Base-by-base conservation (phyloP, 1,284 basidiomycete species). In the Agroathelia rolfsii region DNA sequence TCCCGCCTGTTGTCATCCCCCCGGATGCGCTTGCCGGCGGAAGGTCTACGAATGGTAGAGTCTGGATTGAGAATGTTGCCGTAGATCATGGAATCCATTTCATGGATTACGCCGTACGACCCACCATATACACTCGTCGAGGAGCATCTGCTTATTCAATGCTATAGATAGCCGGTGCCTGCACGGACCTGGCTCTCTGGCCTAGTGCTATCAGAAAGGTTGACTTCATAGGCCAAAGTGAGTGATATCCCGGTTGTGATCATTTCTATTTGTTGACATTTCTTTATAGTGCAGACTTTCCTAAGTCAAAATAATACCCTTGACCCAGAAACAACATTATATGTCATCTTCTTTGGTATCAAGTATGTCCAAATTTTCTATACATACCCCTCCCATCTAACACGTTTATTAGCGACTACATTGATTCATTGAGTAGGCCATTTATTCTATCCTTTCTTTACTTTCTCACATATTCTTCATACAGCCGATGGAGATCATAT, bases 401-500 rank as follows among this genome's bases (percentile, higher is more conserved):
- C n/a, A n/a, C n/a, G n/a, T n/a, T 39, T 21, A 28, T 10, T 18
- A 57, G 54, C 25, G 52, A 55, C 34, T 53, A 46, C 35, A 41
- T 40, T 3, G 50, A 50, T 18, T 52, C 52, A 1, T 45, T 42
- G 24, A 48, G 51, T 52, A 25, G 25, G 47, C 23, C 11, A 4
- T 13, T 15, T 20, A 7, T 8, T 13, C 8, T 9, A 12, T 18
- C 22, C 12, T 23, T 30, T 3, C 16, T 22, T 28, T 19, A 5
- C n/a, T n/a, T 26, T 14, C 15, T 23, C 28, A 24, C 11, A 11
- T 14, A 15, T 21, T n/a, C 32, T 31, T 21, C 13, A 12, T n/a
- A 25, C 28, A 53, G 57, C 46, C 30, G 57, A 58, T 38, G 52
- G 54, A n/a, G 47, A 49, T 30, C 50, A 56, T 37, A 44, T 59